These are phyloP conservation scores for Salvia sclarea DNA, from an alignment of 305 asterid genomes.

Conservation along the genomic window DNA sequence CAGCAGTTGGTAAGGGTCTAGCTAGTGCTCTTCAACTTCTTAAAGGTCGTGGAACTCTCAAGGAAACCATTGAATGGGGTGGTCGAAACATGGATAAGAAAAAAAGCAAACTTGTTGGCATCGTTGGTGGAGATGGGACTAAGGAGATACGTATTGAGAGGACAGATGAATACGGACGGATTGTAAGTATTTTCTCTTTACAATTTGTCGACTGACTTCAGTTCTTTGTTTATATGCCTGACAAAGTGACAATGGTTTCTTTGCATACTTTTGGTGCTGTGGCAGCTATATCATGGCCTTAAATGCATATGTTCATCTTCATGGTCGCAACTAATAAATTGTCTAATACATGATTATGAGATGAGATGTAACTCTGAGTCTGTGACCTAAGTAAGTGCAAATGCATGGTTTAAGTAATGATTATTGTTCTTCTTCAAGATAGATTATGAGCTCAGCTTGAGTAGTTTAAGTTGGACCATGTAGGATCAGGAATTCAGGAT, in stretches of 20 bases:
- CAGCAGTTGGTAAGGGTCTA: conserved; percentile 87
- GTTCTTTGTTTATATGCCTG: conserved; percentile 1
- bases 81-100: conserved; percentile 99
- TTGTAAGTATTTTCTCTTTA: conserved; percentile 54
- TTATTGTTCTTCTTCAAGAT: not conserved
- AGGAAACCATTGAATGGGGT: conserved; percentile 94
- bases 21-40: conserved; percentile 76
- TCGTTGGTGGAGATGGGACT: conserved; percentile 55
- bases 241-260: not conserved
- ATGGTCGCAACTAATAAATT: conserved; percentile 5
- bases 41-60: conserved; percentile 84
- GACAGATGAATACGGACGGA: conserved; percentile 93
- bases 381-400: not conserved
- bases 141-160: conserved; percentile 89
- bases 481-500: no score
- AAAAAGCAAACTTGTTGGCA: conserved; percentile 91
- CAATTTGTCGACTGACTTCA: not conserved
- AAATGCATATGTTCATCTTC: not conserved
- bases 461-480: conserved; percentile 3
- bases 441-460: no score
- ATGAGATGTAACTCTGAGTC: no score
- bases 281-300: not conserved
- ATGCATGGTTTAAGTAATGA: not conserved
- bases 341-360: not conserved
- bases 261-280: not conserved